Percentiles rank a stretch among this genome's conserved stretches.
These are phyloP conservation scores for Magnolia kwangsiensis DNA, from an alignment of 164 flowering plant species.

Conservation along the genomic window DNA sequence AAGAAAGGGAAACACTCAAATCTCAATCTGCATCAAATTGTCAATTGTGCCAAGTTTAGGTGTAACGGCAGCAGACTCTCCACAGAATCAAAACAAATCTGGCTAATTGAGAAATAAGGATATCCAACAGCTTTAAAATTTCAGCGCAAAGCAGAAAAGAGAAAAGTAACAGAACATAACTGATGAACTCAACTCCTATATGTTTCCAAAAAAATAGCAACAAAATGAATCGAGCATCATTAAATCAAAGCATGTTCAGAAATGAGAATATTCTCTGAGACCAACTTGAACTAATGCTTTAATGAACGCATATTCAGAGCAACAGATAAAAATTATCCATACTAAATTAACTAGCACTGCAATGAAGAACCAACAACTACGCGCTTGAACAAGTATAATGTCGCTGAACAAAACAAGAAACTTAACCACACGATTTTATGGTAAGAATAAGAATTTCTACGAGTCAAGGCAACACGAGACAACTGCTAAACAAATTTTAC, in stretches of 20 bases:
- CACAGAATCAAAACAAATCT: background rate
- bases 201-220: too few species aligned
- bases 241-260: too few species aligned
- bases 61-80: too few species aligned
- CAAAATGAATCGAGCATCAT: too few species aligned
- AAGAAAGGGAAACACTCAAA: too few species aligned
- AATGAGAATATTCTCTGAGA: too few species aligned
- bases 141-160: too few species aligned
- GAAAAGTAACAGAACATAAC: too few species aligned
- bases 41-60: too few species aligned
- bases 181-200: too few species aligned
- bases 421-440: background rate
- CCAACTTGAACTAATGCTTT: background rate
- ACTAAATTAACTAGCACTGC: background rate
- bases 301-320: background rate
- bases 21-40: too few species aligned
- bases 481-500: background rate
- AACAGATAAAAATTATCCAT: background rate
- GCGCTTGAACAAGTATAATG: background rate
- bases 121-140: too few species aligned
- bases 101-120: background rate
- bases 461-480: background rate
- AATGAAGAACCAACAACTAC: background rate
- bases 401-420: background rate
- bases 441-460: background rate